Base-by-base conservation (phyloP, 108 stramenopile species). In the Nitzschia sp. region DNA sequence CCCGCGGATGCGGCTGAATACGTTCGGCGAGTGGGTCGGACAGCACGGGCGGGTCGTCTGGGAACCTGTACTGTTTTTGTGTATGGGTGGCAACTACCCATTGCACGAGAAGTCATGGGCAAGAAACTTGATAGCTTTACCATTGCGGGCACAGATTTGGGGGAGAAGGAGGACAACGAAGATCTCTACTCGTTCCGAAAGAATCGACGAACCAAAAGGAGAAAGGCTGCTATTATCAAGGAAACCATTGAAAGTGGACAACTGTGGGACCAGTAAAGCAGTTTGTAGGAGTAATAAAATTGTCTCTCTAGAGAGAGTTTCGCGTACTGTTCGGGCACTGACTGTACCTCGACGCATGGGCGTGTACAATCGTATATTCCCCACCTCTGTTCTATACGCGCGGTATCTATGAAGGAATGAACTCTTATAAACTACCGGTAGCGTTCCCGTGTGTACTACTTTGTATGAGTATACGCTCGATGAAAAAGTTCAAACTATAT, bases 51-150 rank as follows among this genome's bases (percentile, higher is more conserved):
- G n/a, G 97, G 97, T 53, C 60, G 96, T 30, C 67, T 58, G 23
- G 97, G 97, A 4, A 76, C 80, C 1, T 86, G 85, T 47, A 97
- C 94, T 16, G 96, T 96, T 2, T 80, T 94, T 53, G 93, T 87
- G 19, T 91, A 88, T 62, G 93, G 90, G 26, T 91, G 90, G 90
- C 93, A 94, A 55, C 63, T 89, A n/a, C 88, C 90, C 4, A 86
- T 89, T 65, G 90, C 93, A 16, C 77, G 92, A 52, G 58, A 77
- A 26, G 80, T 94, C 53, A 89, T 91, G 85, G 83, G 86, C 1
- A 73, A 56, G 28, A 74, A 77, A 46, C 28, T 78, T 52, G 73
- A 74, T 65, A 69, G 68, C 50, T 62, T 69, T 35, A 63, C 68
- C 33, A 59, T 75, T 32, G 62, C 80, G 13, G 22, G 48, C 35